A percentile compares a stretch with the other conserved stretches of the same genome.
phyloP scores from a whole-genome alignment of 31 red algal species.

The Porphyra umbilicalis region DNA sequence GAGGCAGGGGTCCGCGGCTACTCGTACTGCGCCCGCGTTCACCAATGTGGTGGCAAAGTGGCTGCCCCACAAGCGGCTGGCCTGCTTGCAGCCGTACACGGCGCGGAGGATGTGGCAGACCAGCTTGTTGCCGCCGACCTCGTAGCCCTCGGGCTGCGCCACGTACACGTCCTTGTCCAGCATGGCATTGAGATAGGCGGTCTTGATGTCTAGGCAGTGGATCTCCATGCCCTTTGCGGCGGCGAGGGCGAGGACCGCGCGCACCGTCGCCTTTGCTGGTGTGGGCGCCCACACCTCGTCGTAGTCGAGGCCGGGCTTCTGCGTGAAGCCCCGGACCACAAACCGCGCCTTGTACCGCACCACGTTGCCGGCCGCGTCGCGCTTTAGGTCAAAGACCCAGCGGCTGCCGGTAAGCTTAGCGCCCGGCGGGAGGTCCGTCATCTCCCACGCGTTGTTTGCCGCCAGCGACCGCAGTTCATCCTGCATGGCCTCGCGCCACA shows the following conservation, averaged over 20 bases:
- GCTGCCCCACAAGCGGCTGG: no score
- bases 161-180: slow-evolving; percentile 8
- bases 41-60: no score
- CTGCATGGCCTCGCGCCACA: slow-evolving; percentile 5
- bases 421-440: neutral
- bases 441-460: neutral
- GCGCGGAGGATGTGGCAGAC: no score
- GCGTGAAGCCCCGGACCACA: slow-evolving; percentile 1
- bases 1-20: no score
- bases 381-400: slow-evolving; percentile 11
- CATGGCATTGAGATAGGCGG: neutral
- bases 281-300: neutral
- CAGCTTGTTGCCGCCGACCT: no score
- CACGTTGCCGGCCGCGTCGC: neutral
- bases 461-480: neutral
- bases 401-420: neutral
- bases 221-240: neutral
- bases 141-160: neutral
- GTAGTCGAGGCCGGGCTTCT: neutral
- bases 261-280: neutral
- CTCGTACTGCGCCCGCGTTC: no score
- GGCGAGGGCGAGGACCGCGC: neutral
- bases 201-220: slow-evolving; percentile 1
- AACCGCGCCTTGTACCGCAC: neutral
- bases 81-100: no score